phyloP scores from a whole-genome alignment of 768 basidiomycete genomes.

The Sarcodon aspratus region DNA sequence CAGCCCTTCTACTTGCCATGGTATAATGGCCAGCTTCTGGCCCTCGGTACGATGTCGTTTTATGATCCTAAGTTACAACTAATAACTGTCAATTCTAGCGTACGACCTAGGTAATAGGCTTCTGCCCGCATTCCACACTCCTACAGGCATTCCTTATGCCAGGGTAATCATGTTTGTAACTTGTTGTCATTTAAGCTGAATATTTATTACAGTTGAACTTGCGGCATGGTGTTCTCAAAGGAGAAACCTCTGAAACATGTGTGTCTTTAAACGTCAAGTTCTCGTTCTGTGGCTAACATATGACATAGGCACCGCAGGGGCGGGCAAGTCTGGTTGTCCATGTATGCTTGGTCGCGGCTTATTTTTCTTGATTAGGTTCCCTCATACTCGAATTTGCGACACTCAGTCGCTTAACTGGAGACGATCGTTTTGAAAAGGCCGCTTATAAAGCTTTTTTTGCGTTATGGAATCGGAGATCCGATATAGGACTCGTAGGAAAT shows the following conservation, averaged over 20 bases:
- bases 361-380: constrained; percentile 51
- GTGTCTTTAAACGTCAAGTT: constrained; percentile 16
- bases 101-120: constrained; percentile 79
- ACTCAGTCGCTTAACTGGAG: constrained; percentile 82
- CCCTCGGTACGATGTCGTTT: constrained; percentile 20
- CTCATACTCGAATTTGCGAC: constrained; percentile 92
- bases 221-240: constrained; percentile 60
- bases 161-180: constrained; percentile 36
- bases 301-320: constrained; percentile 3
- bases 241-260: constrained; percentile 84
- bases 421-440: constrained; percentile 80
- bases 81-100: constrained; percentile 25
- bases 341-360: not conserved
- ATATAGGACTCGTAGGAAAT: constrained; percentile 81
- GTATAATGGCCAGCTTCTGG: constrained; percentile 74
- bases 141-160: constrained; percentile 88
- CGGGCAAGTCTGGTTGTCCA: not conserved
- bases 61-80: no score
- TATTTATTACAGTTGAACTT: constrained; percentile 57
- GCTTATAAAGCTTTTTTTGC: constrained; percentile 89
- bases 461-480: constrained; percentile 84
- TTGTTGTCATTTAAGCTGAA: not conserved
- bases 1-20: constrained; percentile 71
- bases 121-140: constrained; percentile 84
- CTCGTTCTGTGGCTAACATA: not conserved